Evolutionary conservation across 2,329 filamentous ascomycete species (phyloP).

Genomic region (Phialemoniopsis sp.): DNA sequence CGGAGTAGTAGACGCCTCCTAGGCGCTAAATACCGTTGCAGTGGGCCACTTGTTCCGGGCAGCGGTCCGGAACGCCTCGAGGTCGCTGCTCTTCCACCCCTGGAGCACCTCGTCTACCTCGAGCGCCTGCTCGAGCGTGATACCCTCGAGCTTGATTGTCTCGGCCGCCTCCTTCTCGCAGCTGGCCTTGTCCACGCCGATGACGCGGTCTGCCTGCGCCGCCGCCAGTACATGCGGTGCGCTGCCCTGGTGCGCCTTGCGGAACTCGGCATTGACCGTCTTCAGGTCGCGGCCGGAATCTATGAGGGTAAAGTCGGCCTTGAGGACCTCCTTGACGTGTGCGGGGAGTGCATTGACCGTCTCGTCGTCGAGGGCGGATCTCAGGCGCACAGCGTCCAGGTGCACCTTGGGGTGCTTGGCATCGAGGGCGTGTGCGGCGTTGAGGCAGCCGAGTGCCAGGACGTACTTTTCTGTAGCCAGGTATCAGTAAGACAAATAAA

Average conservation of each 20-base stretch:
- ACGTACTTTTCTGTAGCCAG: constrained; percentile 69
- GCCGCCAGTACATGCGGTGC: constrained; percentile 59
- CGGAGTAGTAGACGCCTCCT: constrained; percentile 3
- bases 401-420: constrained; percentile 68
- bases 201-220: constrained; percentile 44
- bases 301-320: constrained; percentile 60
- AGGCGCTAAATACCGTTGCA: constrained; percentile 35
- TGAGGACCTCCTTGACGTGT: constrained; percentile 66
- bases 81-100: constrained; percentile 45
- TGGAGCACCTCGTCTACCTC: constrained; percentile 35
- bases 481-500: background rate
- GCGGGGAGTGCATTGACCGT: constrained; percentile 52
- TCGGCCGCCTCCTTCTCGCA: constrained; percentile 50
- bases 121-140: constrained; percentile 43
- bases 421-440: constrained; percentile 67
- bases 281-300: constrained; percentile 49
- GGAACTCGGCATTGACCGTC: constrained; percentile 63
- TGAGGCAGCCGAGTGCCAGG: constrained; percentile 81
- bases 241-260: constrained; percentile 58
- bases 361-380: constrained; percentile 53
- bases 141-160: constrained; percentile 41
- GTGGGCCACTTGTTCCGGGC: constrained; percentile 47
- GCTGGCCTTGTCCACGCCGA: constrained; percentile 45
- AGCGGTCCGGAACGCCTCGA: constrained; percentile 41
- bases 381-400: constrained; percentile 69